Conservation (phyloP, 2,329 filamentous ascomycete species). For the Alternaria sp. region DNA sequence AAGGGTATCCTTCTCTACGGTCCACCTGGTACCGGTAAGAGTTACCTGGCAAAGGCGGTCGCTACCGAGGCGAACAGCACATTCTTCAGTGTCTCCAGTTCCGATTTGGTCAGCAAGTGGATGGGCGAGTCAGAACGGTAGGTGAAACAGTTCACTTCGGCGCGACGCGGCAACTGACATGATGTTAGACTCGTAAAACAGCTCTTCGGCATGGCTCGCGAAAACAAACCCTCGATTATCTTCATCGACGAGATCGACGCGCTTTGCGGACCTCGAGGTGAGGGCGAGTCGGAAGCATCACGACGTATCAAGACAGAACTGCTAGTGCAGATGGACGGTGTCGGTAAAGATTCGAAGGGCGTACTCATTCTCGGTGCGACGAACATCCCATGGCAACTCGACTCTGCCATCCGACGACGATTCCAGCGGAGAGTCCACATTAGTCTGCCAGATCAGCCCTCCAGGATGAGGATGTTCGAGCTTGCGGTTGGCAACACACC, state of each 20-base stretch:
- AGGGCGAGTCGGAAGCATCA: slow-evolving; percentile 97
- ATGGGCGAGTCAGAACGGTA: slow-evolving; percentile 99
- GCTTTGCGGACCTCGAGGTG: slow-evolving; percentile 86
- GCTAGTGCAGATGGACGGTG: slow-evolving; percentile 98
- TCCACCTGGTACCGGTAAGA: slow-evolving; percentile 95
- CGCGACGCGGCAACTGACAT: slow-evolving; percentile 9
- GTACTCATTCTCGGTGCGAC: slow-evolving; percentile 95
- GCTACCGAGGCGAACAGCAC: slow-evolving; percentile 98
- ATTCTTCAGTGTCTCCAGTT: slow-evolving; percentile 98
- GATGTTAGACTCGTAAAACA: slow-evolving; percentile 82
- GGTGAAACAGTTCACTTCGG: slow-evolving; percentile 18
- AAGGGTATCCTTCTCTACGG: slow-evolving; percentile 97
- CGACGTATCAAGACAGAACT: slow-evolving; percentile 98
- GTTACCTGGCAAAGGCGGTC: slow-evolving; percentile 95
- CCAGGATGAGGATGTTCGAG: slow-evolving; percentile 94
- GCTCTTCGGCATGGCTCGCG: slow-evolving; percentile 95
- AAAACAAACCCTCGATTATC: slow-evolving; percentile 97
- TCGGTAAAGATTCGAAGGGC: slow-evolving; percentile 92
- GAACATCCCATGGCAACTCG: slow-evolving; percentile 98
- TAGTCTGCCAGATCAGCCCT: slow-evolving; percentile 83
- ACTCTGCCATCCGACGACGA: slow-evolving; percentile 91
- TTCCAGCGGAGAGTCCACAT: slow-evolving; percentile 98
- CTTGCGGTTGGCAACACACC: slow-evolving; percentile 92
- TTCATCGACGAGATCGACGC: slow-evolving; percentile 99
- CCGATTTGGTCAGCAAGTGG: slow-evolving; percentile 98